Conservation (phyloP, 495 filamentous ascomycete genomes). For the Cladorrhinum samala region DNA sequence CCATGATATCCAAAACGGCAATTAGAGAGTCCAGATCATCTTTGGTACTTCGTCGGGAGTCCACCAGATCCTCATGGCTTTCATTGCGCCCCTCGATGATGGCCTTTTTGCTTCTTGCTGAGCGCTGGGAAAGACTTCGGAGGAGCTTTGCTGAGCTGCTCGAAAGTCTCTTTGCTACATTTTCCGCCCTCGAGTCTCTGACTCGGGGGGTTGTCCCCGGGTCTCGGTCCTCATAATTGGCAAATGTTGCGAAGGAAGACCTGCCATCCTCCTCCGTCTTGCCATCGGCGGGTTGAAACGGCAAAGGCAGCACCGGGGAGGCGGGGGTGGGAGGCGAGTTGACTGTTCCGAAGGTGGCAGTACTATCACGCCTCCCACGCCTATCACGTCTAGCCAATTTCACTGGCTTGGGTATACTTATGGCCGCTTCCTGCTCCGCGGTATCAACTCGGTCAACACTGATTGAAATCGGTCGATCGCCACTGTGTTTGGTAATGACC, state of each 20-base stretch:
- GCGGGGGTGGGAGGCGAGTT: not conserved
- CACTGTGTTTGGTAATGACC: constrained; percentile 23
- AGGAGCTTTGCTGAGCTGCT: constrained; percentile 37
- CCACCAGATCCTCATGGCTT: constrained; percentile 41
- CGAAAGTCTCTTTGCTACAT: constrained; percentile 42
- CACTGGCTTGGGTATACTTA: too few species aligned
- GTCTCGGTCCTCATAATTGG: constrained; percentile 44
- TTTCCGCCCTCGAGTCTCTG: constrained; percentile 19
- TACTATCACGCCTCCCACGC: not conserved
- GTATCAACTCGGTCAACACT: too few species aligned
- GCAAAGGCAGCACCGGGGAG: constrained; percentile 48
- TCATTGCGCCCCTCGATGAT: constrained; percentile 14
- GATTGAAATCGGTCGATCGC: constrained; percentile 32
- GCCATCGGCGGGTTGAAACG: constrained; percentile 50
- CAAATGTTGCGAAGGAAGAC: constrained; percentile 58
- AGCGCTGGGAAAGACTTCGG: constrained; percentile 42
- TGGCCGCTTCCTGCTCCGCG: too few species aligned
- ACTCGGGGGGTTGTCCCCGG: constrained; percentile 6
- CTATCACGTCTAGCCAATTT: not conserved
- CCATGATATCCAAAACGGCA: constrained; percentile 50
- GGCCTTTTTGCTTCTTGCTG: constrained; percentile 14
- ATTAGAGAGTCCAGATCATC: constrained; percentile 44
- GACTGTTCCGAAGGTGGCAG: constrained; percentile 7
- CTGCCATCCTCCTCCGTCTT: constrained; percentile 30
- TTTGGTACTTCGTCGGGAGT: constrained; percentile 23